phyloP scores from a whole-genome alignment of 2,329 filamentous ascomycete genomes.

The Scleromitrula shiraiana region DNA sequence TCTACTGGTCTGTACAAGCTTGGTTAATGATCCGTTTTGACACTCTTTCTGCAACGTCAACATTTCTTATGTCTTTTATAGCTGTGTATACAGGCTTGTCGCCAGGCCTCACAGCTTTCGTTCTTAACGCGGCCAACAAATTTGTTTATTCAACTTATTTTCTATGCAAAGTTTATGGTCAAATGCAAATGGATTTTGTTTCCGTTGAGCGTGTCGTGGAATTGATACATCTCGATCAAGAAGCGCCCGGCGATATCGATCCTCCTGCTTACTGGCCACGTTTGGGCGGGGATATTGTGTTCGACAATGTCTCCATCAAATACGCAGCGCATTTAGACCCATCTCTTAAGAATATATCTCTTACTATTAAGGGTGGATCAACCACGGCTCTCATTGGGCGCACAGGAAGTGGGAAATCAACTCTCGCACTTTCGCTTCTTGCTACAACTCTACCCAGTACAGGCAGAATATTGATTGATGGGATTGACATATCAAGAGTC shows the following conservation, averaged over 20 bases:
- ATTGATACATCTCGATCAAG: slow-evolving; percentile 69
- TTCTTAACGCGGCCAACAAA: slow-evolving; percentile 62
- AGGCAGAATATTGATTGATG: slow-evolving; percentile 52
- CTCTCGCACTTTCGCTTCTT: slow-evolving; percentile 55
- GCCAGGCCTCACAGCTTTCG: slow-evolving; percentile 74
- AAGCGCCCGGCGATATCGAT: slow-evolving; percentile 55
- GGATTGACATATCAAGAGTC: slow-evolving; percentile 51
- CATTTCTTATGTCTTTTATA: slow-evolving; percentile 63
- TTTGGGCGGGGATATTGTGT: slow-evolving; percentile 62
- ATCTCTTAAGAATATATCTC: slow-evolving; percentile 58
- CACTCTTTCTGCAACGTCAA: slow-evolving; percentile 61
- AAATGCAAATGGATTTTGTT: slow-evolving; percentile 86
- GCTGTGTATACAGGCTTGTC: slow-evolving; percentile 69
- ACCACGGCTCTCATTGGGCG: slow-evolving; percentile 74
- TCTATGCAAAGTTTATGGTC: slow-evolving; percentile 73
- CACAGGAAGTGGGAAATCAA: slow-evolving; percentile 78
- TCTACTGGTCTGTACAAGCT: slow-evolving; percentile 82
- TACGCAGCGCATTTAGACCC: slow-evolving; percentile 74
- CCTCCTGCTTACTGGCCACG: slow-evolving; percentile 74
- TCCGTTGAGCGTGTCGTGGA: slow-evolving; percentile 82
- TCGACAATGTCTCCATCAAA: slow-evolving; percentile 68
- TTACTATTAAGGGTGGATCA: slow-evolving; percentile 70
- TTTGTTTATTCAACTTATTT: slow-evolving; percentile 64
- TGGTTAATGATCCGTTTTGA: slow-evolving; percentile 82
- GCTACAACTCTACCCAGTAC: slow-evolving; percentile 45